A percentile compares a stretch with the other conserved stretches of the same genome.
These are phyloP conservation scores for Saccharum hybrid DNA, from an alignment of 202 grass and related monocot genomes.

Conservation along the genomic window DNA sequence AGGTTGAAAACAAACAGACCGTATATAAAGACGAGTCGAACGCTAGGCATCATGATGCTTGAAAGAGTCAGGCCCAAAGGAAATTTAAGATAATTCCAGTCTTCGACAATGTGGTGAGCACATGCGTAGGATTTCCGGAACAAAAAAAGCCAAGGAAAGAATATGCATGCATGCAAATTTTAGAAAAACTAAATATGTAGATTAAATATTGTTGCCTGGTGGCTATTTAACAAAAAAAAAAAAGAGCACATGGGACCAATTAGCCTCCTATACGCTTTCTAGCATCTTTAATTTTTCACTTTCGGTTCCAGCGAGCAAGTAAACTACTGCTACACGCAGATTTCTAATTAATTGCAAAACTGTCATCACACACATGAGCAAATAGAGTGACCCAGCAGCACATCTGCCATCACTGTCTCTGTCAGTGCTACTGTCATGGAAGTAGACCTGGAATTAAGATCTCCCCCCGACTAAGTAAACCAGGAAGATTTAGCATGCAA, in stretches of 20 bases:
- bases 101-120: slow-evolving; percentile 3
- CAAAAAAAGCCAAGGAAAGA: background rate
- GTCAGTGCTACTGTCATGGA: background rate
- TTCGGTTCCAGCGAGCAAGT: too few relatives aligned
- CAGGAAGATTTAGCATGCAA: background rate
- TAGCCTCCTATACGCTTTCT: too few relatives aligned
- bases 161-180: background rate
- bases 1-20: background rate
- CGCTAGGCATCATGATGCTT: background rate
- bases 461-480: background rate
- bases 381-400: background rate
- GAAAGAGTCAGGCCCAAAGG: slow-evolving; percentile 3
- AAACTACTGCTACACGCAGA: too few relatives aligned
- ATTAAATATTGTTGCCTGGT: too few relatives aligned
- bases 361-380: background rate
- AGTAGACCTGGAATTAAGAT: background rate
- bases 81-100: background rate
- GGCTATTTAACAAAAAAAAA: too few relatives aligned
- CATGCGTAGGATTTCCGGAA: background rate
- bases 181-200: background rate
- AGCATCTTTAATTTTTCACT: too few relatives aligned
- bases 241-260: too few relatives aligned
- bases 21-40: background rate
- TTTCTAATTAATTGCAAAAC: too few relatives aligned
- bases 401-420: background rate